Evolutionary conservation across 2,329 filamentous ascomycete genomes (phyloP), one percentile per base, ranked within the genome.

Genomic region (Nemania bipapillata): DNA sequence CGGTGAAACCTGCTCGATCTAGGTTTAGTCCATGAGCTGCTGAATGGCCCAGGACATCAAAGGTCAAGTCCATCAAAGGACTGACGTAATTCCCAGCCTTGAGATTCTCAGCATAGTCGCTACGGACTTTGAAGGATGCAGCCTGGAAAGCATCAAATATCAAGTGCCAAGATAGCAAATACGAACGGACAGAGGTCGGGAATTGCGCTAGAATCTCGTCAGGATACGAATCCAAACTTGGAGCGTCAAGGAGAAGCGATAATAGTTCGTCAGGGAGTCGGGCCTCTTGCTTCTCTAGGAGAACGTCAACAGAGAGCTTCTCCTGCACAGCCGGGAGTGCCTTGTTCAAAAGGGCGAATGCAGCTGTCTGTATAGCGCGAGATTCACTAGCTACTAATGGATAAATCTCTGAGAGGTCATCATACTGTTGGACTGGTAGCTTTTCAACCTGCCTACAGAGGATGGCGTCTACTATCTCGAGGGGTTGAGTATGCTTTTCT

Each of bases 141-240:
- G 89, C 88, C 20, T 85, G 83, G 77, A 95, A 96, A 52, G 95
- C 91, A 74, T 97, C 93, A 77, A 97, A 98, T 0, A 97, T 86
- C 1, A 98, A 84, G 71, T 92, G 88, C 96, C 96, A 99, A 11
- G 93, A 92, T 30, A 97, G 84, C 2, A 99, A 85, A 76, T 97
- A 99, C 9, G 90, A 89, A 60, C 93, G 89, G 55, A 97, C 84
- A 0, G 87, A 77, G 0, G 88, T 82, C 11, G 93, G 93, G 74
- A 94, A 91, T 17, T 87, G 84, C 4, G 89, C 85, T 24, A 94
- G 88, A 40, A 86, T 83, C 8, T 90, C 86, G 54, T 92, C 89
- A 0, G 86, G 84, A 53, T 93, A 87, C 12, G 85, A 84, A n/a
- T 91, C 87, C 2, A 92, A 83, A 0, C 89, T 90, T 0, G 95